A percentile compares a stretch with the other conserved stretches of the same genome.
phyloP scores from a whole-genome alignment of 1,139 yeast species.

The Eremothecium cymbalariae region DNA sequence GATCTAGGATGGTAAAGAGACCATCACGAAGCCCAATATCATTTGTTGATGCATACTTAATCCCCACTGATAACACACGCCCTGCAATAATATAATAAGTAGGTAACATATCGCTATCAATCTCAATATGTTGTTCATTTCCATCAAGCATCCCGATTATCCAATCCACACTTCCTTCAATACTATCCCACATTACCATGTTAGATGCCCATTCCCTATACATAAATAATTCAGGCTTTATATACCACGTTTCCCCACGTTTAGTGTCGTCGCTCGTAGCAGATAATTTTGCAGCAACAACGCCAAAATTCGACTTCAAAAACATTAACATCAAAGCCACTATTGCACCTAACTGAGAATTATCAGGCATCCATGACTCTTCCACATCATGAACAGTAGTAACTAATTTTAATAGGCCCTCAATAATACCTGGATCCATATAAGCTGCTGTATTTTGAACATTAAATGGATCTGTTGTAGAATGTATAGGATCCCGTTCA shows the following conservation, averaged over 20 bases:
- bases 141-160: slow-evolving; percentile 34
- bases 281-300: slow-evolving; percentile 41
- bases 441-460: slow-evolving; percentile 9
- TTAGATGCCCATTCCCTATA: slow-evolving; percentile 61
- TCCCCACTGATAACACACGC: slow-evolving; percentile 62
- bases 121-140: slow-evolving; percentile 22
- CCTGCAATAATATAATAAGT: slow-evolving; percentile 70
- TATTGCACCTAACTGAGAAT: slow-evolving; percentile 74
- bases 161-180: slow-evolving; percentile 53
- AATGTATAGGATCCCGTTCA: slow-evolving; percentile 3
- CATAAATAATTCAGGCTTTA: slow-evolving; percentile 72
- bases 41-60: slow-evolving; percentile 68
- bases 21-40: slow-evolving; percentile 49
- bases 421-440: slow-evolving; percentile 60
- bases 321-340: slow-evolving; percentile 70
- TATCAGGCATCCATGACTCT: slow-evolving; percentile 55
- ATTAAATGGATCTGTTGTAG: slow-evolving; percentile 3
- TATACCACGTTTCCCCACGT: slow-evolving; percentile 55
- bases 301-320: slow-evolving; percentile 53
- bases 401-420: slow-evolving; percentile 53
- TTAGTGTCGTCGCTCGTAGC: slow-evolving; percentile 29
- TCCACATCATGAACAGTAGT: slow-evolving; percentile 62
- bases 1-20: slow-evolving; percentile 55
- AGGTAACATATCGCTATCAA: slow-evolving; percentile 59
- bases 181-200: slow-evolving; percentile 70